Base-by-base conservation (phyloP, 495 filamentous ascomycete species). In the Astrothelium macrocarpum region DNA sequence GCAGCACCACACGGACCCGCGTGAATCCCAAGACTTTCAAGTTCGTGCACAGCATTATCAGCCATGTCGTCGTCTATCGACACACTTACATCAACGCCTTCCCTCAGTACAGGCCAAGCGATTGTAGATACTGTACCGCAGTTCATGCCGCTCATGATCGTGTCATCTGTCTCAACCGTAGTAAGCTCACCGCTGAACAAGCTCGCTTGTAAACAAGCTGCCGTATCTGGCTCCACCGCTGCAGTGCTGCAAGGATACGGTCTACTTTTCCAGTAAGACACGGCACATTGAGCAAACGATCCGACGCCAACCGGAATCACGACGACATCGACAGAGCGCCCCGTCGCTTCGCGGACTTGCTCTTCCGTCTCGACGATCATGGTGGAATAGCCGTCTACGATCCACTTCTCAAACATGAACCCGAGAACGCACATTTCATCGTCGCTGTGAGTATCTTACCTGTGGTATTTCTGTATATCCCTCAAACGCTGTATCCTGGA, bases 381-480 rank as follows among this genome's bases (percentile, higher is more conserved):
- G 0, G 86, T 88, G 14, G 77, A 78, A 67, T 91, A 91, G 4
- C 88, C 88, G 16, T 89, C 85, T 1, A 88, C 83, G 31, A 90
- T 85, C 86, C 86, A 90, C 67, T n/a, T n/a, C n/a, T n/a, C n/a
- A n/a, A n/a, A n/a, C n/a, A n/a, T n/a, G n/a, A n/a, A n/a, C n/a
- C n/a, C n/a, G n/a, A n/a, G n/a, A n/a, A n/a, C n/a, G n/a, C n/a
- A n/a, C n/a, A n/a, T n/a, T n/a, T n/a, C n/a, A n/a, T n/a, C n/a
- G n/a, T n/a, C n/a, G n/a, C n/a, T n/a, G n/a, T n/a, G n/a, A n/a
- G n/a, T n/a, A n/a, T n/a, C n/a, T n/a, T n/a, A n/a, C n/a, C n/a
- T 71, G 62, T 0, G 87, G 85, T 1, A 90, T 79, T 61, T 84
- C 75, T 59, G 84, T 78, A 64, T 87, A 87, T 0, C 80, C 82